These are phyloP conservation scores for Suhomyces wounanorum DNA, from an alignment of 1,139 yeast genomes.

Conservation along the genomic window DNA sequence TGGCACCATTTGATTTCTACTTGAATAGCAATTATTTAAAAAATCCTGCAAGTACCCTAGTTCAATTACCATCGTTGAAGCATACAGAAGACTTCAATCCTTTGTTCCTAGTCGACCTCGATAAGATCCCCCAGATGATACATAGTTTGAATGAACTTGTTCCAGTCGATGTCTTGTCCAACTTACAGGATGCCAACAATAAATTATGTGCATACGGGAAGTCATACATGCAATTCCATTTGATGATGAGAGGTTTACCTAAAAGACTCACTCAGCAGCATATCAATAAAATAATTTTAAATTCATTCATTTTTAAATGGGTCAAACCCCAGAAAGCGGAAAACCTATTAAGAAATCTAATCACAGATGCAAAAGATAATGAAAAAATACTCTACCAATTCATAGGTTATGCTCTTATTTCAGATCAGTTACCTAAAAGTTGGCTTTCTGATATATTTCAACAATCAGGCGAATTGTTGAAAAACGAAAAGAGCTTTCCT, in stretches of 20 bases:
- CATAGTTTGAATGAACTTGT: neutral
- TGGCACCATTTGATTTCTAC: conserved; percentile 4
- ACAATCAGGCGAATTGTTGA: neutral
- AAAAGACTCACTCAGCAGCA: neutral
- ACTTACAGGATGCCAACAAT: neutral
- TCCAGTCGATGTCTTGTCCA: neutral
- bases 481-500: neutral
- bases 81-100: conserved; percentile 11
- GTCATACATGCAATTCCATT: conserved; percentile 7
- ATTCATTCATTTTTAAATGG: conserved; percentile 7
- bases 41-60: conserved; percentile 1
- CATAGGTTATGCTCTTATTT: conserved; percentile 12
- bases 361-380: conserved; percentile 2
- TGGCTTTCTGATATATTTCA: conserved; percentile 11
- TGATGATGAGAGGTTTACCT: conserved; percentile 3
- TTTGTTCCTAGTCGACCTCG: conserved; percentile 10
- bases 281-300: neutral
- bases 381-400: conserved; percentile 13
- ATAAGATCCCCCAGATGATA: neutral
- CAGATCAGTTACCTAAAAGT: conserved; percentile 10
- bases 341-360: conserved; percentile 1
- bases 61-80: conserved; percentile 10
- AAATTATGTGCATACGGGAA: conserved; percentile 9
- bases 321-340: neutral
- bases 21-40: neutral